Evolutionary conservation across 2,329 filamentous ascomycete species (phyloP).

Genomic region (Aspergillus ruber): DNA sequence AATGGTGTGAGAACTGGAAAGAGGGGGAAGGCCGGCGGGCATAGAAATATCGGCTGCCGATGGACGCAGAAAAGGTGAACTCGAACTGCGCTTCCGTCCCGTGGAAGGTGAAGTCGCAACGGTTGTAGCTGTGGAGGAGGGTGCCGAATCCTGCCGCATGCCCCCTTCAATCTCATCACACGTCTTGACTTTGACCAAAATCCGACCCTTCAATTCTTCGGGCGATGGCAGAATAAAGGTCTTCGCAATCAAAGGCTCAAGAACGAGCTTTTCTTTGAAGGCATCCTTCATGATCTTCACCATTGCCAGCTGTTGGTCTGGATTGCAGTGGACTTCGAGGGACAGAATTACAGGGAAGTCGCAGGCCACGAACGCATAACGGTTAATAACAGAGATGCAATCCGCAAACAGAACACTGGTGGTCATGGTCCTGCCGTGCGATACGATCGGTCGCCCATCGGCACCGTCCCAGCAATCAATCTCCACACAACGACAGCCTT

Average conservation of each 20-base stretch:
- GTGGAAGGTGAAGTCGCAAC: constrained; percentile 5
- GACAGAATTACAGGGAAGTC: constrained; percentile 88
- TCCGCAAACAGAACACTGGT: constrained; percentile 84
- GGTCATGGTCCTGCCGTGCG: constrained; percentile 84
- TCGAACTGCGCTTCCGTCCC: constrained; percentile 61
- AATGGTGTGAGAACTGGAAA: constrained; percentile 50
- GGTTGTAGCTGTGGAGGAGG: constrained; percentile 24
- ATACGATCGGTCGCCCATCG: constrained; percentile 80
- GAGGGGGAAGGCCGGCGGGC: constrained; percentile 43
- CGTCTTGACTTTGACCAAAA: constrained; percentile 92
- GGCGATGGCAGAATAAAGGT: constrained; percentile 71
- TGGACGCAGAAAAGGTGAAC: constrained; percentile 66
- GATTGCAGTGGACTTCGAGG: constrained; percentile 87
- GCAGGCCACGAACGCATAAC: constrained; percentile 86
- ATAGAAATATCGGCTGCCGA: constrained; percentile 52
- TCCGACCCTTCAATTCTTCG: constrained; percentile 72
- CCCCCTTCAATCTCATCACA: constrained; percentile 51
- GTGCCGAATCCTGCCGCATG: constrained; percentile 36
- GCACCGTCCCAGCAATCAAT: constrained; percentile 97
- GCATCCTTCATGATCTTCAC: constrained; percentile 78
- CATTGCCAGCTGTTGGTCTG: constrained; percentile 79
- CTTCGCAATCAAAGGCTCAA: constrained; percentile 65
- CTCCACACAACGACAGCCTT: constrained; percentile 90
- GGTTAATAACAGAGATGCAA: constrained; percentile 86
- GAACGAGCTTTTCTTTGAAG: constrained; percentile 73